Percentiles rank a stretch among this genome's conserved stretches.
These are phyloP conservation scores for Podosphaera fusca DNA, from an alignment of 2,329 filamentous ascomycete species.

Conservation along the genomic window DNA sequence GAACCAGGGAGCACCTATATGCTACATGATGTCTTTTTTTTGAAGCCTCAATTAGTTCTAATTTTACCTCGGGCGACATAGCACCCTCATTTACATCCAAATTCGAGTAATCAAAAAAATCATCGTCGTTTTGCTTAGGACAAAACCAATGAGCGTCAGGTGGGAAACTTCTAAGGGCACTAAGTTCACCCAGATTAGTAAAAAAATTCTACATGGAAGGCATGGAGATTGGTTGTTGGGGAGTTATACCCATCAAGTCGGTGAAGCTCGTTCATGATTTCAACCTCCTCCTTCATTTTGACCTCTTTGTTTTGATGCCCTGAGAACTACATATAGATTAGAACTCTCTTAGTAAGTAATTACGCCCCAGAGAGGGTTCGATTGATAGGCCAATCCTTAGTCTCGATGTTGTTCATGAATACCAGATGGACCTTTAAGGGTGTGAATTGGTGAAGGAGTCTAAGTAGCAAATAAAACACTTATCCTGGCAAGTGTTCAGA, in stretches of 20 bases:
- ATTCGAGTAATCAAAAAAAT: constrained; percentile 40
- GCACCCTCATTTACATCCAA: constrained; percentile 23
- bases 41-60: constrained; percentile 29
- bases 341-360: not conserved
- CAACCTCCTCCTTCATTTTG: constrained; percentile 12
- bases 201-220: not conserved
- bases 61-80: constrained; percentile 27
- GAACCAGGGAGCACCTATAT: constrained; percentile 43
- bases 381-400: not conserved
- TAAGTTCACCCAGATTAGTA: constrained; percentile 4
- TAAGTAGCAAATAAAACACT: not conserved
- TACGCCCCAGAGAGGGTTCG: not conserved
- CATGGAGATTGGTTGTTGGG: not conserved
- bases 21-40: constrained; percentile 34
- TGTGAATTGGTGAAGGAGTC: not conserved
- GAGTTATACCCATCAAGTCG: constrained; percentile 12
- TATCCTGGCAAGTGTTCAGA: not conserved
- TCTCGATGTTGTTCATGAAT: not conserved
- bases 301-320: not conserved
- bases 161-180: constrained; percentile 14
- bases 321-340: not conserved
- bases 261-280: constrained; percentile 15
- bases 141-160: constrained; percentile 40
- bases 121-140: constrained; percentile 37
- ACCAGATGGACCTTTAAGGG: not conserved